These are phyloP conservation scores for Caryopteris hybrid DNA, from an alignment of 305 asterid species.

Conservation along the genomic window DNA sequence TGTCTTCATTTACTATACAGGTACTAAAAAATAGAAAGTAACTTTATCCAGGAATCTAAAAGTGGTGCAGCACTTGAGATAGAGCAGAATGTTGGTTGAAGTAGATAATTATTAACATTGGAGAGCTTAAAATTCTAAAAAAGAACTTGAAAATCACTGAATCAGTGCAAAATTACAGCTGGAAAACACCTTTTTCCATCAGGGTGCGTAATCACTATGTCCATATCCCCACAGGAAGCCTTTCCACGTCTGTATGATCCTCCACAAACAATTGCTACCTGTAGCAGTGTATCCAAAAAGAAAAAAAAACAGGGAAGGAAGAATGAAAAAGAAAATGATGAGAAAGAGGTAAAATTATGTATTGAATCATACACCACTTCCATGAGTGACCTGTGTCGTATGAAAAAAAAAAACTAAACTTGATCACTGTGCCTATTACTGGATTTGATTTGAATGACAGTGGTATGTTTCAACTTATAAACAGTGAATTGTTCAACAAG, in stretches of 20 bases:
- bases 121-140: background rate
- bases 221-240: constrained; percentile 95
- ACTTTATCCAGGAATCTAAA: background rate
- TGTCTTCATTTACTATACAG: background rate
- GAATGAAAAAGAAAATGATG: background rate
- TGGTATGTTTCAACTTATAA: background rate
- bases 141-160: background rate
- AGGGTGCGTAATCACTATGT: constrained; percentile 79
- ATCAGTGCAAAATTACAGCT: constrained; percentile 10
- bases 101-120: background rate
- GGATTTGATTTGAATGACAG: background rate
- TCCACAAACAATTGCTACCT: constrained; percentile 82
- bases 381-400: background rate
- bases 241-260: constrained; percentile 98
- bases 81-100: background rate
- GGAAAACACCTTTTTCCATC: constrained; percentile 74
- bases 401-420: background rate
- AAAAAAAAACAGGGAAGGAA: constrained; percentile 7
- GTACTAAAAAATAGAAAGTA: background rate
- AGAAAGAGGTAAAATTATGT: constrained; percentile 1
- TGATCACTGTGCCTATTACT: background rate
- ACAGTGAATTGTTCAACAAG: background rate
- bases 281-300: constrained; percentile 22
- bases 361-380: background rate
- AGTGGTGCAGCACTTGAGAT: background rate